Evolutionary conservation across 257 asterid genomes (phyloP).

Genomic region (Apocynum venetum): DNA sequence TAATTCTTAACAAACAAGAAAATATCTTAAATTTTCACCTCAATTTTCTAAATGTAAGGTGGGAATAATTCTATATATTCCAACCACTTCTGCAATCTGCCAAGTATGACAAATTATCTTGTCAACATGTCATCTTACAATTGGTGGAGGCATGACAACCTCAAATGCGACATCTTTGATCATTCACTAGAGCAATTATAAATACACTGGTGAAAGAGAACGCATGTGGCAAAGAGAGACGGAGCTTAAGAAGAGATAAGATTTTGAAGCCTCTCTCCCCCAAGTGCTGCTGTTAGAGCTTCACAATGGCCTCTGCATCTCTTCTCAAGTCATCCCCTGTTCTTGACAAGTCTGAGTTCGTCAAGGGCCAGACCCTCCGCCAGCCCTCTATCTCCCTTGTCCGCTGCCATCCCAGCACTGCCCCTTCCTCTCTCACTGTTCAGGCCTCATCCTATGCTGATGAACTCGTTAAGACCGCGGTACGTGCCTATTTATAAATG

Average conservation of each 20-base stretch:
- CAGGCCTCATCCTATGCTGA: constrained; percentile 83
- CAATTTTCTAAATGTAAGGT: constrained; percentile 14
- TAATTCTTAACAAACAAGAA: background rate
- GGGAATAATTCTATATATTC: constrained; percentile 33
- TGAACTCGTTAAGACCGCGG: constrained; percentile 91
- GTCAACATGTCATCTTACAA: constrained; percentile 35
- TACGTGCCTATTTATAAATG: constrained; percentile 22
- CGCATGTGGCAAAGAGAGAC: constrained; percentile 46
- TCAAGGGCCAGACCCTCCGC: constrained; percentile 68
- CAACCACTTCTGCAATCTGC: constrained; percentile 33
- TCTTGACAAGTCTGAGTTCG: constrained; percentile 70
- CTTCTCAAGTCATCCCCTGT: constrained; percentile 76
- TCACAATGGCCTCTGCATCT: constrained; percentile 81
- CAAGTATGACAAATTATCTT: constrained; percentile 33
- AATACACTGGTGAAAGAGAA: constrained; percentile 18
- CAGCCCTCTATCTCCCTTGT: constrained; percentile 48
- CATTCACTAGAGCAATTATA: constrained; percentile 34
- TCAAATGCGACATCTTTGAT: constrained; percentile 59
- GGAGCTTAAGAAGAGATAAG: constrained; percentile 44
- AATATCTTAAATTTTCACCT: background rate
- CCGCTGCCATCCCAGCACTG: constrained; percentile 39
- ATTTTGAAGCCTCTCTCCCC: constrained; percentile 17
- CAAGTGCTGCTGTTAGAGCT: constrained; percentile 4
- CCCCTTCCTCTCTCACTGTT: constrained; percentile 42
- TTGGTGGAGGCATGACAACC: constrained; percentile 63